Percentiles rank a stretch among this genome's conserved stretches.
Conservation (phyloP, 176 grass and related monocot genomes). For the Coix lacrymajobi region DNA sequence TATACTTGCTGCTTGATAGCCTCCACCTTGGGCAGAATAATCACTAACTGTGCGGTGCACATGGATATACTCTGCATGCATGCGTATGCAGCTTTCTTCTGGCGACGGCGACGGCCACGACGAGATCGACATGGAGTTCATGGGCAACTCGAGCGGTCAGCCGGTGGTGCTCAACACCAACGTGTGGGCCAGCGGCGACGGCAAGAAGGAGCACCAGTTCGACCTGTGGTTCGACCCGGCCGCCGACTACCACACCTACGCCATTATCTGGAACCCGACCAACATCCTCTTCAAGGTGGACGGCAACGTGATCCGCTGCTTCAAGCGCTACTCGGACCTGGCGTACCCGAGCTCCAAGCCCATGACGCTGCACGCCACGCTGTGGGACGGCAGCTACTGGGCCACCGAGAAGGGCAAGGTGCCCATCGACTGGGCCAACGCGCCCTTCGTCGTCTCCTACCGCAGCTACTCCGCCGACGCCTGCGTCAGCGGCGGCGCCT, state of each 20-base stretch:
- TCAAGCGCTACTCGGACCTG: slow-evolving; percentile 67
- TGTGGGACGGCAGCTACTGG: slow-evolving; percentile 89
- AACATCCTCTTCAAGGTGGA: slow-evolving; percentile 65
- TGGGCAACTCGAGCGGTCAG: slow-evolving; percentile 30
- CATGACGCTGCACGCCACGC: slow-evolving; percentile 68
- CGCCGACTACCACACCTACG: slow-evolving; percentile 48
- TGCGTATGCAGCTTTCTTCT: not conserved
- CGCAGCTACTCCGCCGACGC: slow-evolving; percentile 35
- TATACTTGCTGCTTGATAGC: no score
- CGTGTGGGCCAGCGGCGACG: slow-evolving; percentile 49
- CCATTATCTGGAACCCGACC: slow-evolving; percentile 35
- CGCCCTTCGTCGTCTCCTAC: slow-evolving; percentile 62
- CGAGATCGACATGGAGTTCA: slow-evolving; percentile 65
- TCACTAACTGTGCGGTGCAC: not conserved
- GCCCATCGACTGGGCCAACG: slow-evolving; percentile 51
- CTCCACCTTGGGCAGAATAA: not conserved
- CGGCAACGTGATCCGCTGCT: slow-evolving; percentile 2
- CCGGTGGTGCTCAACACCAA: slow-evolving; percentile 53
- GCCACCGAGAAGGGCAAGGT: slow-evolving; percentile 60
- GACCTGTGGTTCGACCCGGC: slow-evolving; percentile 54
- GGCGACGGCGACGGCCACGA: slow-evolving; percentile 25
- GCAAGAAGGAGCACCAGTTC: slow-evolving; percentile 69
- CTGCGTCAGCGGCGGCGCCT: slow-evolving; percentile 31
- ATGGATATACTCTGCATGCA: not conserved
- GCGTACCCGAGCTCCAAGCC: slow-evolving; percentile 38